A percentile compares a stretch with the other conserved stretches of the same genome.
These are phyloP conservation scores for Galium porrigens DNA, from an alignment of 305 asterid species.

Conservation along the genomic window DNA sequence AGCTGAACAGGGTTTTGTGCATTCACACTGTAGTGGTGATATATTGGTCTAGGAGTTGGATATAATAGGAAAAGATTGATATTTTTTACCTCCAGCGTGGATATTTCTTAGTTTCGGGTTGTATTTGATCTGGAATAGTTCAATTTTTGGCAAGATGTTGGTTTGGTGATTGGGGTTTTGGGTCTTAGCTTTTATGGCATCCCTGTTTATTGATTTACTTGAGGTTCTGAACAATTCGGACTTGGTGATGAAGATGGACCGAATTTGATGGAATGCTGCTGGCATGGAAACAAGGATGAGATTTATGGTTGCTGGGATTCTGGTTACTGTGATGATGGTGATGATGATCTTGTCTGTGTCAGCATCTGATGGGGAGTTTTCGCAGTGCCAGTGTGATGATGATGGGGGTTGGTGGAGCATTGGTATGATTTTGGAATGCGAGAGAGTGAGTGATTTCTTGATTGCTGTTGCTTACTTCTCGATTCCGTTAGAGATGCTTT, in stretches of 20 bases:
- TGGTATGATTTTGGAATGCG: slow-evolving; percentile 22
- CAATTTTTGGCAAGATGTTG: slow-evolving; percentile 14
- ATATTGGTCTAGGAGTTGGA: not conserved
- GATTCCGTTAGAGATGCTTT: slow-evolving; percentile 31
- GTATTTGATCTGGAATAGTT: slow-evolving; percentile 20
- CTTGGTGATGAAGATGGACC: slow-evolving; percentile 18
- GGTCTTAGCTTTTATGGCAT: slow-evolving; percentile 6
- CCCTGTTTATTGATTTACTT: slow-evolving; percentile 10
- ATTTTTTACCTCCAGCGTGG: slow-evolving; percentile 11
- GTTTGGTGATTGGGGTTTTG: slow-evolving; percentile 14
- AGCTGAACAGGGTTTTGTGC: slow-evolving; percentile 3
- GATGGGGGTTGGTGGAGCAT: slow-evolving; percentile 31
- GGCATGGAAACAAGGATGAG: slow-evolving; percentile 18
- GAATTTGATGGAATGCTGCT: slow-evolving; percentile 17
- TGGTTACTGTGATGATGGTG: slow-evolving; percentile 16
- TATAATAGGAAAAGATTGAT: not conserved
- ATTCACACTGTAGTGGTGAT: not conserved
- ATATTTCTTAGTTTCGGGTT: slow-evolving; percentile 13
- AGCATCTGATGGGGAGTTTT: slow-evolving; percentile 23
- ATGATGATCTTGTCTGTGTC: slow-evolving; percentile 13
- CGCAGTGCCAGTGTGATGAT: slow-evolving; percentile 28
- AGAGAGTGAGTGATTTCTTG: slow-evolving; percentile 33
- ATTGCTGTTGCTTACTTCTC: slow-evolving; percentile 37
- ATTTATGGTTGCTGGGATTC: slow-evolving; percentile 18
- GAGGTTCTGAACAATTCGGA: slow-evolving; percentile 11